These are phyloP conservation scores for Linum usitatissimum DNA, from an alignment of 345 rosid genomes.

Conservation along the genomic window DNA sequence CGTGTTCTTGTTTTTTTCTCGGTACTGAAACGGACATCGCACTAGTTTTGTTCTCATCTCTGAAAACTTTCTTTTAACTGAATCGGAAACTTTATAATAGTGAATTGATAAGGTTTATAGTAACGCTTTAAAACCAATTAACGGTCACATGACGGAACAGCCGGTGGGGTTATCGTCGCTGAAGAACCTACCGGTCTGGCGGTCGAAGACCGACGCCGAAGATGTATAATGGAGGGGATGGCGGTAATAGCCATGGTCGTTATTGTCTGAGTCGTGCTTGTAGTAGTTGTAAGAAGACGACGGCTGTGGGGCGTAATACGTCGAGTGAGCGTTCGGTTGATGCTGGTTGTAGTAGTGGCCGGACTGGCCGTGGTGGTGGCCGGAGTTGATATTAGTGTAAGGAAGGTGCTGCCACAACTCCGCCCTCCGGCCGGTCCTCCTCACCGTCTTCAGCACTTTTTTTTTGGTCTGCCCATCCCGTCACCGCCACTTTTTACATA, in stretches of 20 bases:
- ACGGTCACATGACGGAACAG: conserved; percentile 56
- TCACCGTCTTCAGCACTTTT: conserved; percentile 56
- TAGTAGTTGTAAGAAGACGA: conserved; percentile 71
- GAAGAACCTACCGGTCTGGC: conserved; percentile 52
- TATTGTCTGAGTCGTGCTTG: conserved; percentile 71
- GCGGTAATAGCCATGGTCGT: conserved; percentile 31
- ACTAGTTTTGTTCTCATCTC: too few species aligned
- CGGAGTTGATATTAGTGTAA: conserved; percentile 11
- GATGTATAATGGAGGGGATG: conserved; percentile 23
- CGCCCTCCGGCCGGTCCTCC: conserved; percentile 66
- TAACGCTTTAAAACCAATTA: neutral
- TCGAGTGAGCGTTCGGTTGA: conserved; percentile 47
- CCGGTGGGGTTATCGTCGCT: conserved; percentile 86
- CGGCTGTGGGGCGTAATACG: conserved; percentile 40
- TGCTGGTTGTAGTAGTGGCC: conserved; percentile 37
- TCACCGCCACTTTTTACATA: conserved; percentile 70
- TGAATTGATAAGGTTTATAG: neutral
- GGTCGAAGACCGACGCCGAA: conserved; percentile 32
- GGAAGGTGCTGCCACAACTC: conserved; percentile 81
- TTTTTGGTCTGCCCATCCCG: conserved; percentile 71
- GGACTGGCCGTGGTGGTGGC: conserved; percentile 16
- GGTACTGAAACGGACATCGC: too few species aligned
- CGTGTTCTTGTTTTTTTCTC: too few species aligned
- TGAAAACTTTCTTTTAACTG: too few species aligned
- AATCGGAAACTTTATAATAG: too few species aligned